Evolutionary conservation across 768 basidiomycete genomes (phyloP).

Genomic region (Cytidiella melzeri): DNA sequence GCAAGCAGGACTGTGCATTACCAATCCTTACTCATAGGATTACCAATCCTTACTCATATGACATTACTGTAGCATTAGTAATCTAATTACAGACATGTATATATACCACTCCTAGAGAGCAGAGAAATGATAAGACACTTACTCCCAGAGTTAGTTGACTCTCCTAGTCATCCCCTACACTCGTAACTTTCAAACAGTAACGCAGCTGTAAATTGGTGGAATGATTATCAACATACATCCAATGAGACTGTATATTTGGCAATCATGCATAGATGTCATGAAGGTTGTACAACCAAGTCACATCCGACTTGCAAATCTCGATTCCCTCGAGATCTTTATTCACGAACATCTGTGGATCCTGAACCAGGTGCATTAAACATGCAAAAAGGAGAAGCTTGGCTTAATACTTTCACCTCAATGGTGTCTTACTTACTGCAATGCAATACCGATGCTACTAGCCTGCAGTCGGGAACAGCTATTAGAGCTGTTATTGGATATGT

Average conservation of each 20-base stretch:
- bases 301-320: constrained; percentile 24
- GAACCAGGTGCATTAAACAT: constrained; percentile 23
- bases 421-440: constrained; percentile 31
- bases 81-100: too few relatives aligned
- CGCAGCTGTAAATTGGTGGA: background rate
- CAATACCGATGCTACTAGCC: constrained; percentile 34
- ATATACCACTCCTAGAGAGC: too few relatives aligned
- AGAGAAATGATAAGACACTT: too few relatives aligned
- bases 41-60: too few relatives aligned
- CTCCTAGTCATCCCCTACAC: too few relatives aligned
- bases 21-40: too few relatives aligned
- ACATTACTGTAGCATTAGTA: too few relatives aligned
- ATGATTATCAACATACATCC: constrained; percentile 2
- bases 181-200: too few relatives aligned
- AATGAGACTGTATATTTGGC: constrained; percentile 8
- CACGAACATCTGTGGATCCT: constrained; percentile 23
- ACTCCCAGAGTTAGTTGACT: too few relatives aligned
- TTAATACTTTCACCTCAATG: constrained; percentile 29
- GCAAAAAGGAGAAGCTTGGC: constrained; percentile 29
- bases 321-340: constrained; percentile 28
- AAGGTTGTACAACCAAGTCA: constrained; percentile 26
- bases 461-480: constrained; percentile 33
- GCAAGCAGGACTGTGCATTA: too few relatives aligned
- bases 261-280: constrained; percentile 7
- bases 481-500: constrained; percentile 34